Conservation (phyloP, 73 alveolate species). For the Tetrahymena malaccensis region DNA sequence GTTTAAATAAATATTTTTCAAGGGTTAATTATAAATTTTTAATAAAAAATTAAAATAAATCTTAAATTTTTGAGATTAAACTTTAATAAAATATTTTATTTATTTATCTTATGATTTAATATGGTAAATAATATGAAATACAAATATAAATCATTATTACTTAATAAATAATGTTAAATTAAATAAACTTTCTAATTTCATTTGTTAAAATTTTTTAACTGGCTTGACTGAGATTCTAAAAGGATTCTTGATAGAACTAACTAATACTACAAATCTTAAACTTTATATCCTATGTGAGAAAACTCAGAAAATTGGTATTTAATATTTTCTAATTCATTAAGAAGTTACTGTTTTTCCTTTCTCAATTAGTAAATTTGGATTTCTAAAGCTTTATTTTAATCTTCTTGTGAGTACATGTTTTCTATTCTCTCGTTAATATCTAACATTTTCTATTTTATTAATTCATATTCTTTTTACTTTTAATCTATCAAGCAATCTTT, state of each 20-base stretch:
- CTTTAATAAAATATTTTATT: no score
- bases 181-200: neutral
- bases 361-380: neutral
- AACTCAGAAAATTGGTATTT: neutral
- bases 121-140: no score
- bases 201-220: neutral
- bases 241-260: neutral
- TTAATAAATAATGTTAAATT: no score
- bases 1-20: no score
- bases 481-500: neutral
- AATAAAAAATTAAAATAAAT: no score
- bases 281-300: neutral
- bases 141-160: no score
- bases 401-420: neutral
- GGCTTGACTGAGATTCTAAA: neutral
- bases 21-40: no score
- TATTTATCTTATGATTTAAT: no score
- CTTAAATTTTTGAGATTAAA: no score
- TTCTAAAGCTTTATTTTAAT: neutral
- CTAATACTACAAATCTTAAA: neutral
- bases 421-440: neutral
- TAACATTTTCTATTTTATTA: neutral
- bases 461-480: neutral
- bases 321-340: neutral
- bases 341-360: neutral